Conservation (phyloP, 2,329 filamentous ascomycete genomes). For the Phyllosticta citriasiana region DNA sequence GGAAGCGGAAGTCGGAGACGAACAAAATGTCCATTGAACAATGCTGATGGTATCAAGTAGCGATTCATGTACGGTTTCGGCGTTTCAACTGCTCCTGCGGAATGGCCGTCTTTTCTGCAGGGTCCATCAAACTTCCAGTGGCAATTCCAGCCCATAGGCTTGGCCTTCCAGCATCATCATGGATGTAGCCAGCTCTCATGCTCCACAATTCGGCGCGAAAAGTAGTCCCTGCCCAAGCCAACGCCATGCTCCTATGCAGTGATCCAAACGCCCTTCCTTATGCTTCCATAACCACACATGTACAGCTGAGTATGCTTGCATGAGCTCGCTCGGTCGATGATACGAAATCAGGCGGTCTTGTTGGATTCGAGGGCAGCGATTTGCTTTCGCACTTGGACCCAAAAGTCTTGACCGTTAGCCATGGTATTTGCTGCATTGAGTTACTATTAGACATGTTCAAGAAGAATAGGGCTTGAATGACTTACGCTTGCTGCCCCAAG, state of each 20-base stretch:
- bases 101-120: background rate
- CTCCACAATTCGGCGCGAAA: background rate
- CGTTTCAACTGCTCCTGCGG: background rate
- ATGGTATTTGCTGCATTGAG: conserved; percentile 24
- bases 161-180: background rate
- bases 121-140: background rate
- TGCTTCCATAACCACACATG: conserved; percentile 9
- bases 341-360: conserved; percentile 18
- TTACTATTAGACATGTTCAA: background rate
- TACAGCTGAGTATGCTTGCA: conserved; percentile 1
- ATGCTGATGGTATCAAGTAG: background rate
- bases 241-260: conserved; percentile 9
- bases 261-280: conserved; percentile 8
- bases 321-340: background rate
- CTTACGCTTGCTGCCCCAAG: conserved; percentile 32
- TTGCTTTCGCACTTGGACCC: conserved; percentile 37
- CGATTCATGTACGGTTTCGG: background rate
- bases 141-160: background rate
- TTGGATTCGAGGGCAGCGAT: conserved; percentile 29
- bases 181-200: background rate
- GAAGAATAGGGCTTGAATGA: background rate
- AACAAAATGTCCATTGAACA: background rate
- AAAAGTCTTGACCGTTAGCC: conserved; percentile 36
- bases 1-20: background rate
- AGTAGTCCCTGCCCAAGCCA: conserved; percentile 2